Base-by-base conservation (phyloP, 768 basidiomycete genomes). In the Lentinula aciculospora region DNA sequence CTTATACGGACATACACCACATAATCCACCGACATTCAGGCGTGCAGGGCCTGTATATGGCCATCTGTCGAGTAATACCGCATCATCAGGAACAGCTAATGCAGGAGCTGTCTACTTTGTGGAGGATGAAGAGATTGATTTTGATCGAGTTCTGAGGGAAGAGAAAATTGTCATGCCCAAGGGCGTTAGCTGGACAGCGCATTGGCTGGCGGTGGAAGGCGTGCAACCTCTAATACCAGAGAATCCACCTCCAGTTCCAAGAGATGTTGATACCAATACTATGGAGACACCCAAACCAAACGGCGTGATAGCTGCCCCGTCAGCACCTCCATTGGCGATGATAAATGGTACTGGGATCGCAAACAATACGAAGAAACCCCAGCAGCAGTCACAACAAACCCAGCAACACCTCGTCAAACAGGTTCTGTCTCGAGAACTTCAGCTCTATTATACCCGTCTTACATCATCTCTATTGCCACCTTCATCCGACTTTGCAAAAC, bases 161-260 rank as follows among this genome's bases (percentile, higher is more conserved):
- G 92, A 93, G 69, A 89, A 94, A 69, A 85, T 94, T 34, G 76
- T 81, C 1, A 72, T 94, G 7, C 92, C 93, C 0, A 86, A 88
- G 64, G 88, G 86, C 40, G 85, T 91, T 56, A 84, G 79, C 63
- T 95, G 92, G 88, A 89, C 86, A 0, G 95, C 97, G 2, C 97
- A 99, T 68, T 99, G 97, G 97, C 80, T 99, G 31, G 95, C 95
- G 0, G 94, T 99, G 37, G 97, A 99, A 65, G 97, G 97, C 25
- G 90, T 99, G 12, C 97, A 98, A 66, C 95, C 96, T 0, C 81
- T 93, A n/a, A 90, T 96, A 50, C 92, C 92, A 12, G 93, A 97
- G 68, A 98, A 98, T 69, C 94, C 94, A 0, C 88, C 92, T n/a
- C 85, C 87, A 1, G 76, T 89, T 44, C 85, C 87, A 0, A 76